Conservation (phyloP, 2,329 filamentous ascomycete genomes). For the Trichoderma sp. region DNA sequence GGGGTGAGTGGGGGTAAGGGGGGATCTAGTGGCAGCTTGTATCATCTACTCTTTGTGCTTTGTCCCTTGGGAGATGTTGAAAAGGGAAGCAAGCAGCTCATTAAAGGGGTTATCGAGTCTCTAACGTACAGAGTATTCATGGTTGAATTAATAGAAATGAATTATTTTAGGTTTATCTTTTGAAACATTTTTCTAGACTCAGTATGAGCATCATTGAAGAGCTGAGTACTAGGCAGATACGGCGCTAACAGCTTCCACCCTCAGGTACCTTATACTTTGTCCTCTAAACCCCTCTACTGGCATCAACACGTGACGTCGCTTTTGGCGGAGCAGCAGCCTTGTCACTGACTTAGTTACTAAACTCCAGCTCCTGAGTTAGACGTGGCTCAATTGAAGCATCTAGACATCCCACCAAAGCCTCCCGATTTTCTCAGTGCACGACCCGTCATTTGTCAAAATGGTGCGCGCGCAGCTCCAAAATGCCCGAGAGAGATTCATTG, state of each 20-base stretch:
- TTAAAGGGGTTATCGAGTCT: neutral
- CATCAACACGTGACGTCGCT: slow-evolving; percentile 10
- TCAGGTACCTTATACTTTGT: neutral
- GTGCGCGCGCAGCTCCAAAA: slow-evolving; percentile 36
- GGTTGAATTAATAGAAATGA: rapidly evolving
- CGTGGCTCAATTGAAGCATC: slow-evolving; percentile 20
- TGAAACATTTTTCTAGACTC: neutral
- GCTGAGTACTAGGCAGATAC: neutral
- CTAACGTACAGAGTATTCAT: rapidly evolving
- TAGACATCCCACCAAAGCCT: slow-evolving; percentile 16
- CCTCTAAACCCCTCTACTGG: neutral
- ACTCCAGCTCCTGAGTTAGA: slow-evolving; percentile 21
- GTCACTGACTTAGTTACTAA: neutral
- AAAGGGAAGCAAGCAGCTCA: neutral
- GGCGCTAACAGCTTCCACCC: rapidly evolving
- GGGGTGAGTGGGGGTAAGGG: neutral
- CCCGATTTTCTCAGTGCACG: slow-evolving; percentile 18
- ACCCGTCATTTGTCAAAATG: slow-evolving; percentile 36
- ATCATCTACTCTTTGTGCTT: neutral
- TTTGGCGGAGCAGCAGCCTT: neutral
- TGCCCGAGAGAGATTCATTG: slow-evolving; percentile 32
- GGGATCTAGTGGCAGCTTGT: neutral
- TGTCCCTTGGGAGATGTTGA: neutral
- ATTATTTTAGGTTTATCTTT: neutral
- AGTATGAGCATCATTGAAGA: neutral